phyloP scores from a whole-genome alignment of 1,139 yeast species.

The Suhomyces terraborum region DNA sequence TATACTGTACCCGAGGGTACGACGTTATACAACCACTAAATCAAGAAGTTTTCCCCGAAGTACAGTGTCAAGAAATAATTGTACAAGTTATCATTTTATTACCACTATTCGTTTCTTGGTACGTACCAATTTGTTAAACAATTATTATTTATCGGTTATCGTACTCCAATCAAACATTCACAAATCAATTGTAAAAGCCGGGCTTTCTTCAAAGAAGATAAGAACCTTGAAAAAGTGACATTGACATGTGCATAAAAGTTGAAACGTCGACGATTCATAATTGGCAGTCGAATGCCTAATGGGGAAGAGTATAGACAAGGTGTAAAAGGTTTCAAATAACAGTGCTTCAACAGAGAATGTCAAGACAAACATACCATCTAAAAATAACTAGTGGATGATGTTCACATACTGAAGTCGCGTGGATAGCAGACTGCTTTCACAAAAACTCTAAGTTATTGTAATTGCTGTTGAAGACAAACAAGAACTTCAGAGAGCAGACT shows the following conservation, averaged over 20 bases:
- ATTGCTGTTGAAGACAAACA: not conserved
- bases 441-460: not conserved
- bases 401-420: not conserved
- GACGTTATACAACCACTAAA: not conserved
- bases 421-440: not conserved
- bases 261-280: too few relatives aligned
- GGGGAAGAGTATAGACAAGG: not conserved
- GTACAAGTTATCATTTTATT: too few relatives aligned
- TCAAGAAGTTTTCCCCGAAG: not conserved
- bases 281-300: not conserved
- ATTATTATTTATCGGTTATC: too few relatives aligned
- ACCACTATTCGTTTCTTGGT: too few relatives aligned
- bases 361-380: not conserved
- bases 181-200: too few relatives aligned
- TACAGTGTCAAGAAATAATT: too few relatives aligned
- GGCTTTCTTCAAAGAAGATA: too few relatives aligned
- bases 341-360: constrained; percentile 2
- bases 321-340: not conserved
- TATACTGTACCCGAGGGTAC: not conserved
- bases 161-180: too few relatives aligned
- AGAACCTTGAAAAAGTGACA: too few relatives aligned
- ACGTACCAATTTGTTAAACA: too few relatives aligned
- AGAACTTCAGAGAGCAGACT: not conserved
- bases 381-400: not conserved
- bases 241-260: too few relatives aligned